Evolutionary conservation across 2,329 filamentous ascomycete species (phyloP), one percentile per base, ranked within the genome.

Genomic region (Ilyonectria mors-panacis): DNA sequence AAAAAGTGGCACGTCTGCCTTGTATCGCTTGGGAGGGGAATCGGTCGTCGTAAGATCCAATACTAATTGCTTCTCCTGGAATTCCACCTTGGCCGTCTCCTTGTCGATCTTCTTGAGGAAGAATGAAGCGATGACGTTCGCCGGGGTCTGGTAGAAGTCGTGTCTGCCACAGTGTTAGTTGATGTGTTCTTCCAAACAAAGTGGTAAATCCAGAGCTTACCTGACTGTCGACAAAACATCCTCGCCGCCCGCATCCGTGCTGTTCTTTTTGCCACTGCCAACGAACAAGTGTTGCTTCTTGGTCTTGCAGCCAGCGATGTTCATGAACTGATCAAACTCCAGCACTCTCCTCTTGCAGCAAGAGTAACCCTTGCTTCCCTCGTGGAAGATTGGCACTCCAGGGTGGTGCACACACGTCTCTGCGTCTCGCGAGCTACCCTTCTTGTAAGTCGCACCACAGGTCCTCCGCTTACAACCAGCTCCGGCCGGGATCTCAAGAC

Each of bases 51-150:
- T 90, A 44, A 99, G 87, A 78, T 99, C 94, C 48, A 99, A 87
- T 12, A 87, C 86, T 57, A 98, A 82, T 53, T 88, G 84, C 54
- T 86, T 85, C 3, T 87, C 77, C 39, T 85, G 80, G 79, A 98
- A 95, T 26, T 87, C 85, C 51, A 98, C 87, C 71, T 88, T 92
- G 58, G 94, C 93, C 28, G 84, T 88, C 26, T 91, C 88, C 82
- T 95, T 97, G 83, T 95, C 90, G 76, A 99, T 97, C 85, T 98
- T 98, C 86, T 98, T 99, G 61, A 98, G 87, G 83, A 97, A 99
- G 73, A 98, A 92, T 9, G 93, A 96, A 2, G 93, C 95, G 72
- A 97, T 97, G 64, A 98, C 93, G 15, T 90, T 91, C 13, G 89
- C 88, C 2, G 92, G 85, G 1, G 96, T 98, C 82, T 99, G 96